Evolutionary conservation across 768 basidiomycete genomes (phyloP).

Genomic region (Cystobasidium onofrii): DNA sequence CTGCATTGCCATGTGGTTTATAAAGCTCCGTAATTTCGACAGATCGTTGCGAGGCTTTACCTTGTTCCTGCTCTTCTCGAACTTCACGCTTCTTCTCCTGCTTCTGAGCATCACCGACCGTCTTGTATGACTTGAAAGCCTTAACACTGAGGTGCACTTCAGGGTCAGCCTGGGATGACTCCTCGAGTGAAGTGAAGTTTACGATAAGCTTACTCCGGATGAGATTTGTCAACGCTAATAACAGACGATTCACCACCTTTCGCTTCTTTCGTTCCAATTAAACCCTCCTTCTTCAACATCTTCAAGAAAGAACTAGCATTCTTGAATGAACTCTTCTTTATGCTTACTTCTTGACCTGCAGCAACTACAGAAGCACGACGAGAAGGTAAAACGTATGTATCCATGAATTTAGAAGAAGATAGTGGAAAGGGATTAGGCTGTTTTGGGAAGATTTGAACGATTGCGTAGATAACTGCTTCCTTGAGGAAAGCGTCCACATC

Average conservation of each 20-base stretch:
- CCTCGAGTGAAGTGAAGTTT: no score
- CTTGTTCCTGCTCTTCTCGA: neutral
- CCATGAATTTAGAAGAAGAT: constrained; percentile 12
- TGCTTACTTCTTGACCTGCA: constrained; percentile 8
- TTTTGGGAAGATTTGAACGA: constrained; percentile 6
- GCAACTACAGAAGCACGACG: neutral
- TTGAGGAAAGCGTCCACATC: constrained; percentile 17
- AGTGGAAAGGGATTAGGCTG: neutral
- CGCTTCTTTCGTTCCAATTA: constrained; percentile 19
- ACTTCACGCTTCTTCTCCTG: constrained; percentile 21
- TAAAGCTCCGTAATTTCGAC: constrained; percentile 12
- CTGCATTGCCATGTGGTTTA: constrained; percentile 7
- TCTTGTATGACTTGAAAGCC: constrained; percentile 27
- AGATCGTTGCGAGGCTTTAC: neutral
- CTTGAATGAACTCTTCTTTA: constrained; percentile 19
- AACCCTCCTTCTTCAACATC: constrained; percentile 17
- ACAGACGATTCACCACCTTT: constrained; percentile 26
- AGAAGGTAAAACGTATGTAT: constrained; percentile 26
- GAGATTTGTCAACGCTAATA: neutral
- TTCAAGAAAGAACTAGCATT: constrained; percentile 28
- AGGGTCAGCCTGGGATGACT: no score
- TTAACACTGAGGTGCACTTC: neutral
- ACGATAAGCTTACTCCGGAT: constrained; percentile 8
- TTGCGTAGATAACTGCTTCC: constrained; percentile 19
- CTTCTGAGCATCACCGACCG: constrained; percentile 30